phyloP scores from a whole-genome alignment of 1,284 basidiomycete genomes.

The Irpex sp. region DNA sequence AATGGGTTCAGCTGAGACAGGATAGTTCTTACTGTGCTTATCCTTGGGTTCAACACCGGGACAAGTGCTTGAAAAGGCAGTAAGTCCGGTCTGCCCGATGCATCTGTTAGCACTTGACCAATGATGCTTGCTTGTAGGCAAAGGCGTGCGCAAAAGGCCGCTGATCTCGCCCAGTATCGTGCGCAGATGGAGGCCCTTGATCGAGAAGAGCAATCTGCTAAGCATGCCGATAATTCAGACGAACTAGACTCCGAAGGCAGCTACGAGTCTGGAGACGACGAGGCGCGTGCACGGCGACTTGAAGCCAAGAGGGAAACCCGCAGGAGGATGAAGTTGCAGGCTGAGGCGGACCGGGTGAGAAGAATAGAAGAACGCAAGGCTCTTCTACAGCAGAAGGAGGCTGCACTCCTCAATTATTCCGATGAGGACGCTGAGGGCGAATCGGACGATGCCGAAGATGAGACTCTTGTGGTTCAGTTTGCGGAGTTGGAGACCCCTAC shows the following conservation, averaged over 20 bases:
- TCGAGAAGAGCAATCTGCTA: constrained; percentile 15
- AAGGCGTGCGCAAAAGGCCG: constrained; percentile 39
- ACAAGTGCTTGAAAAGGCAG: constrained; percentile 65
- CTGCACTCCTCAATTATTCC: constrained; percentile 10
- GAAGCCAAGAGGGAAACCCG: not conserved
- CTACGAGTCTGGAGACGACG: constrained; percentile 16
- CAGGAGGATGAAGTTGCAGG: constrained; percentile 2
- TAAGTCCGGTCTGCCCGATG: constrained; percentile 34
- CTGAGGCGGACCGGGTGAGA: constrained; percentile 18
- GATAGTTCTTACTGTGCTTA: constrained; percentile 73
- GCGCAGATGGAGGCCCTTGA: constrained; percentile 26
- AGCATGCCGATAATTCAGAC: constrained; percentile 15
- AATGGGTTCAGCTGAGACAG: constrained; percentile 76
- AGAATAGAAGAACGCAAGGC: constrained; percentile 16
- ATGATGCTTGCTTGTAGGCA: constrained; percentile 24
- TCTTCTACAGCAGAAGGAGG: constrained; percentile 11
- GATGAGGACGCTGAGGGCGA: constrained; percentile 26
- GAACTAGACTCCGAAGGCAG: constrained; percentile 25
- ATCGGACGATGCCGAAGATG: constrained; percentile 18
- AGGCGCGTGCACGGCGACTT: constrained; percentile 14
- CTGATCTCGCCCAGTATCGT: constrained; percentile 21
- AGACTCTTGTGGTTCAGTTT: constrained; percentile 26
- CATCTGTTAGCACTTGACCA: not conserved
- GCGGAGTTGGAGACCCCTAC: constrained; percentile 53
- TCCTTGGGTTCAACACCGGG: constrained; percentile 73